A percentile compares a stretch with the other conserved stretches of the same genome.
phyloP scores from a whole-genome alignment of 2,329 filamentous ascomycete genomes.

The Corynespora cassiicola region DNA sequence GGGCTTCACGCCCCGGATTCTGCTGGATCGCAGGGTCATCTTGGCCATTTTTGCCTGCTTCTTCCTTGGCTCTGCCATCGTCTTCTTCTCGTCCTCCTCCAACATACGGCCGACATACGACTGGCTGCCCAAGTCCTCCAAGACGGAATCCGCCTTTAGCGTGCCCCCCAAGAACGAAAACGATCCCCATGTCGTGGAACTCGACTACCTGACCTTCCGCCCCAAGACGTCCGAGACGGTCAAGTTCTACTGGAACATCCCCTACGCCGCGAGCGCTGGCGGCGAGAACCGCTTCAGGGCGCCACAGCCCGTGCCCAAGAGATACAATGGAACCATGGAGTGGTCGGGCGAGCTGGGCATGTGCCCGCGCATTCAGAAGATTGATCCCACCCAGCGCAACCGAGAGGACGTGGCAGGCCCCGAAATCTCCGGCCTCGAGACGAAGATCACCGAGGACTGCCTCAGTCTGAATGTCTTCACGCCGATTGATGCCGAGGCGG shows the following conservation, averaged over 20 bases:
- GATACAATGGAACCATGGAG: constrained; percentile 32
- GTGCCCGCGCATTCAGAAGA: constrained; percentile 43
- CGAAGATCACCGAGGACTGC: constrained; percentile 46
- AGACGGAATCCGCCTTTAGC: constrained; percentile 24
- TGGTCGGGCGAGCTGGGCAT: constrained; percentile 39
- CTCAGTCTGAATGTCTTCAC: constrained; percentile 49
- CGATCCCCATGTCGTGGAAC: constrained; percentile 35
- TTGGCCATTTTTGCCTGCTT: constrained; percentile 25
- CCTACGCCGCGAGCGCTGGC: constrained; percentile 36
- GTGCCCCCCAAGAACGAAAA: constrained; percentile 28
- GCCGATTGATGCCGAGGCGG: constrained; percentile 37
- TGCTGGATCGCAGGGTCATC: constrained; percentile 32
- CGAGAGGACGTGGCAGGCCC: constrained; percentile 32
- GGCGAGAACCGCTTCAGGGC: constrained; percentile 38
- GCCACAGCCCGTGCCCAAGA: constrained; percentile 36
- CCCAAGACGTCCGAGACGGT: constrained; percentile 35
- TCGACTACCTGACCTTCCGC: constrained; percentile 38
- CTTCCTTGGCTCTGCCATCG: constrained; percentile 31
- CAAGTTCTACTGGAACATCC: constrained; percentile 41
- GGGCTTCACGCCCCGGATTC: no score
- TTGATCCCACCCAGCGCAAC: constrained; percentile 31
- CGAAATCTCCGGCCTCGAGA: constrained; percentile 32
- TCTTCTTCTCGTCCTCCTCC: constrained; percentile 34
- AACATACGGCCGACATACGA: constrained; percentile 27
- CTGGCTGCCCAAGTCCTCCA: constrained; percentile 33